A percentile compares a stretch with the other conserved stretches of the same genome.
These are phyloP conservation scores for Herpetomonas samuelpessoai DNA, from an alignment of 208 protist genomes.

Conservation along the genomic window DNA sequence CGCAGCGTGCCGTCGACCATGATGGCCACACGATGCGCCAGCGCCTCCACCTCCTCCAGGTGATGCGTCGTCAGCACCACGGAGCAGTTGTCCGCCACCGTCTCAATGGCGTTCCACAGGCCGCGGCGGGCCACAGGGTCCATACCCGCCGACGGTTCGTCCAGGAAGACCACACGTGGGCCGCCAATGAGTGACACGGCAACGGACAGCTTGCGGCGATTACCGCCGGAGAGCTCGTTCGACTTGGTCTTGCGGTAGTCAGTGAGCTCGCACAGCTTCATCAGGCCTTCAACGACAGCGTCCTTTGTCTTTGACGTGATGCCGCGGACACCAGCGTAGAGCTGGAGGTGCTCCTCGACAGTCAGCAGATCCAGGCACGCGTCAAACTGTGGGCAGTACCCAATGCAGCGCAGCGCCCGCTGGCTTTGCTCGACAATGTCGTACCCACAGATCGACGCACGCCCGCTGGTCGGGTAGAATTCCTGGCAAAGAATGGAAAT, in stretches of 20 bases:
- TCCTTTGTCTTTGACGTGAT: conserved; percentile 15
- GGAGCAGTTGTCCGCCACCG: conserved; percentile 22
- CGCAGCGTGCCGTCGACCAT: conserved; percentile 74
- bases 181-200: conserved; percentile 44
- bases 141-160: conserved; percentile 46
- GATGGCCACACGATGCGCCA: conserved; percentile 63
- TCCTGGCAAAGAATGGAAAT: conserved; percentile 67
- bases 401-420: conserved; percentile 48
- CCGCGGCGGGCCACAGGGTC: conserved; percentile 28
- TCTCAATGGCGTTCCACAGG: conserved; percentile 52
- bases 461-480: conserved; percentile 40
- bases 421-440: conserved; percentile 25
- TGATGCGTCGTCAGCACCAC: conserved; percentile 83
- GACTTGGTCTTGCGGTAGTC: conserved; percentile 6
- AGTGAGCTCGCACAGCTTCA: conserved; percentile 5
- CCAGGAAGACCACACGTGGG: conserved; percentile 37
- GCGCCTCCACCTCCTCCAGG: conserved; percentile 78
- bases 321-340: conserved; percentile 70
- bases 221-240: conserved; percentile 27
- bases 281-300: conserved; percentile 11
- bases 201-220: conserved; percentile 46
- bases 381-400: conserved; percentile 97
- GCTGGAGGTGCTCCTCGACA: conserved; percentile 89
- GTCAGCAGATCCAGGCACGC: conserved; percentile 91
- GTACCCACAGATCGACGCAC: conserved; percentile 26